These are phyloP conservation scores for Umbellularia californica DNA, from an alignment of 164 flowering plant genomes.

Conservation along the genomic window DNA sequence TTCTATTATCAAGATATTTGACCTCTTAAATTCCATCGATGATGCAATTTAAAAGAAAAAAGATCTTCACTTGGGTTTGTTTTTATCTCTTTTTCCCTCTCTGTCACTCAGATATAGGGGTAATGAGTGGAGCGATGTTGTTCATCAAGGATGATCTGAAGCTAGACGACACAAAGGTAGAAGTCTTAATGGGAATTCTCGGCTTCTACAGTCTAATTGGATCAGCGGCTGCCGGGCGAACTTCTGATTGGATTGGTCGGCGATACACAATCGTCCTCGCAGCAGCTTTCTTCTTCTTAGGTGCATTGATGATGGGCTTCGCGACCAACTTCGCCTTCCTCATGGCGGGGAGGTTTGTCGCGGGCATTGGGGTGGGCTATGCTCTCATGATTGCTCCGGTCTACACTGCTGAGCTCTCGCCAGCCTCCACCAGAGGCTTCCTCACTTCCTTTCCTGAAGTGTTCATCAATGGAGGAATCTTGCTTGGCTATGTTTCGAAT, in stretches of 20 bases:
- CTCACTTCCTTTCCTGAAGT: conserved; percentile 37
- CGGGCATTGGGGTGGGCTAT: conserved; percentile 38
- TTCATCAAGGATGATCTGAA: conserved; percentile 28
- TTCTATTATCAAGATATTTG: too few species aligned
- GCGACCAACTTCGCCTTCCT: conserved; percentile 29
- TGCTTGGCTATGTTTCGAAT: conserved; percentile 69
- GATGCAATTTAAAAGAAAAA: too few species aligned
- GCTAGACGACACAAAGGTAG: conserved; percentile 21
- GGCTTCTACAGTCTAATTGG: conserved; percentile 29
- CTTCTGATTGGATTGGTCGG: conserved; percentile 38
- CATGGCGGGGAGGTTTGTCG: conserved; percentile 33
- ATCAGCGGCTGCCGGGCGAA: conserved; percentile 25
- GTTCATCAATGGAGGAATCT: conserved; percentile 34
- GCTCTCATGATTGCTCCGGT: conserved; percentile 40
- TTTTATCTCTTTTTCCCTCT: not conserved
- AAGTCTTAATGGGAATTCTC: conserved; percentile 24
- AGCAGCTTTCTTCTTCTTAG: conserved; percentile 29
- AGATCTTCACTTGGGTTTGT: too few species aligned
- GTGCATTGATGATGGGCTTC: conserved; percentile 32
- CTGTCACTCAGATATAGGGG: conserved; percentile 1
- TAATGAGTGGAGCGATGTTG: conserved; percentile 34
- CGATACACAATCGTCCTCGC: conserved; percentile 31
- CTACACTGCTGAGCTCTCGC: conserved; percentile 33
- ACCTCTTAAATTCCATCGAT: too few species aligned
- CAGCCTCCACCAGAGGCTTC: conserved; percentile 31